Conservation (phyloP, 805 yeast genomes). For the Starmerella vaccinii region DNA sequence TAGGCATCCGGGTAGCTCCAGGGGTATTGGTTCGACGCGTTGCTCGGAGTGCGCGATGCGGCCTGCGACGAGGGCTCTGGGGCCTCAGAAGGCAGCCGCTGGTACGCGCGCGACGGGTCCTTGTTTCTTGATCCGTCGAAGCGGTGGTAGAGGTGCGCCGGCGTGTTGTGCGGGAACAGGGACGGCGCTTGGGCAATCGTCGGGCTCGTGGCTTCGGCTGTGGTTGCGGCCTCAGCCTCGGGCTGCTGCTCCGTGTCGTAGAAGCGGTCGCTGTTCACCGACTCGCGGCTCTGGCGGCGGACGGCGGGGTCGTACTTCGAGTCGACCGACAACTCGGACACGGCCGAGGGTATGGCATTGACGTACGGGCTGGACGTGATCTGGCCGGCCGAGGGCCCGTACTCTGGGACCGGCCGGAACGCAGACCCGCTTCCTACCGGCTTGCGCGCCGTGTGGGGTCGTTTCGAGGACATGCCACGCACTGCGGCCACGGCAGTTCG, state of each 20-base stretch:
- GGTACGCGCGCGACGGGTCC: background rate
- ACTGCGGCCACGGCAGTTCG: background rate
- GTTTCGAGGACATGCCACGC: background rate
- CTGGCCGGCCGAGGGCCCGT: conserved; percentile 18
- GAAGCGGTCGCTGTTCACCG: conserved; percentile 19
- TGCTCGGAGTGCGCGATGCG: background rate
- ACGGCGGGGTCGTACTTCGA: conserved; percentile 15
- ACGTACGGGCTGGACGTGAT: conserved; percentile 21
- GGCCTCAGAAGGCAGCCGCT: conserved; percentile 2
- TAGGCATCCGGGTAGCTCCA: background rate
- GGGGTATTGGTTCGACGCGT: background rate
- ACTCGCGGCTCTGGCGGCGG: conserved; percentile 3
- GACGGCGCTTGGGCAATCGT: background rate
- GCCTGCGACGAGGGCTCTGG: background rate
- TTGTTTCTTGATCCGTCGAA: background rate
- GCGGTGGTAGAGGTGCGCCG: conserved; percentile 4
- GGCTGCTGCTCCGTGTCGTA: conserved; percentile 11
- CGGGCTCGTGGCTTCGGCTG: background rate
- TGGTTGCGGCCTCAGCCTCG: background rate
- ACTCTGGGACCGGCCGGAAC: conserved; percentile 21
- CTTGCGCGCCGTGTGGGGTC: conserved; percentile 20
- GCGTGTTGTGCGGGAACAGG: background rate
- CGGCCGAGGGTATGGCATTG: conserved; percentile 8
- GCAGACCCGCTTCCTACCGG: conserved; percentile 25
- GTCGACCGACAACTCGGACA: background rate